Conservation (phyloP, 2,329 filamentous ascomycete genomes). For the Pseudofabraea citricarpa region DNA sequence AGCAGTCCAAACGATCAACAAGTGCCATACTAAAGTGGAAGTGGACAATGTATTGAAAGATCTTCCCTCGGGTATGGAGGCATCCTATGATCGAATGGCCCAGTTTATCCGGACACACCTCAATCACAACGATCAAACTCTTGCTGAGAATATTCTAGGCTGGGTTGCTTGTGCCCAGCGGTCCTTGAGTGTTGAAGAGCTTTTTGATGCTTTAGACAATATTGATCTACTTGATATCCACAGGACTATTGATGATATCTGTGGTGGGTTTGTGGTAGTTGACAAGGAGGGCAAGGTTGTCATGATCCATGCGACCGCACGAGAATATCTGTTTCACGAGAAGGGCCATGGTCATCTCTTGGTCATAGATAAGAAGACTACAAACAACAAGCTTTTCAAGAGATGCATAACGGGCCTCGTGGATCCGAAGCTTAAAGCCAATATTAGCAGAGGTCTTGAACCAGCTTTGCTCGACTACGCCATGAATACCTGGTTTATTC, state of each 20-base stretch:
- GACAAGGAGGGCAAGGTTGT: slow-evolving; percentile 23
- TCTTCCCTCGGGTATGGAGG: slow-evolving; percentile 28
- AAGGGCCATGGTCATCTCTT: not conserved
- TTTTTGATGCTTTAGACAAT: slow-evolving; percentile 3
- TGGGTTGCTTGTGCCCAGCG: slow-evolving; percentile 6
- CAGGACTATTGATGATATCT: slow-evolving; percentile 23
- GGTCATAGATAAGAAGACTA: not conserved
- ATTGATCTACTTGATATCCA: slow-evolving; percentile 21
- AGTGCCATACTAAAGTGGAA: slow-evolving; percentile 20
- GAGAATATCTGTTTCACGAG: slow-evolving; percentile 27
- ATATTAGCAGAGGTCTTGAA: not conserved
- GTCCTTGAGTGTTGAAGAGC: slow-evolving; percentile 2
- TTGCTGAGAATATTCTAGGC: slow-evolving; percentile 7
- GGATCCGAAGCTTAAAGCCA: not conserved
- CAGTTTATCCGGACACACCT: slow-evolving; percentile 11
- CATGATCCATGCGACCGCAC: slow-evolving; percentile 31
- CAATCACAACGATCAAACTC: slow-evolving; percentile 6
- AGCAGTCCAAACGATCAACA: slow-evolving; percentile 24
- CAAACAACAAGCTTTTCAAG: slow-evolving; percentile 2
- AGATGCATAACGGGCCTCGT: slow-evolving; percentile 4
- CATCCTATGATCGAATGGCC: slow-evolving; percentile 29
- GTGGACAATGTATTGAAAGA: slow-evolving; percentile 21
- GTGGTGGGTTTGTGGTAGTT: slow-evolving; percentile 27
- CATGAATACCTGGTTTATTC: slow-evolving; percentile 17
- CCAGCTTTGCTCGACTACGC: slow-evolving; percentile 16